phyloP scores from a whole-genome alignment of 495 filamentous ascomycete genomes.

The Symbiotaphrina buchneri region DNA sequence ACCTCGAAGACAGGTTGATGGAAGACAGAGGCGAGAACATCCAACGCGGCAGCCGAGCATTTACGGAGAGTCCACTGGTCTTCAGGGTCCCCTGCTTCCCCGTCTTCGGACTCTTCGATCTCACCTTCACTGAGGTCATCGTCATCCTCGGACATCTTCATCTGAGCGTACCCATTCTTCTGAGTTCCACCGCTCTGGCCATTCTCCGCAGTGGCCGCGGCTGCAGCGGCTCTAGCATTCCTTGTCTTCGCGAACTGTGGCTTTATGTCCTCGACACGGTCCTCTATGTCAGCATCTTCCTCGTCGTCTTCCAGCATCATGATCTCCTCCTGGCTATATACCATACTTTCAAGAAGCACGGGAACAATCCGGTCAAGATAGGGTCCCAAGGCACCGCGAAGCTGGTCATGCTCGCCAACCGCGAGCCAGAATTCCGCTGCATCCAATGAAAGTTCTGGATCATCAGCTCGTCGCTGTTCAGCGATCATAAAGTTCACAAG shows the following conservation, averaged over 20 bases:
- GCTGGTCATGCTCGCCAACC: constrained; percentile 62
- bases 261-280: constrained; percentile 77
- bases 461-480: constrained; percentile 65
- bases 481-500: constrained; percentile 82
- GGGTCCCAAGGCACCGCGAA: constrained; percentile 50
- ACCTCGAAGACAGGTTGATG: constrained; percentile 70
- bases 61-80: constrained; percentile 93
- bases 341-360: constrained; percentile 81
- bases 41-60: constrained; percentile 88
- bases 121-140: constrained; percentile 78
- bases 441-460: constrained; percentile 80
- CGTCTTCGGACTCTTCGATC: constrained; percentile 56
- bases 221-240: constrained; percentile 21
- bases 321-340: constrained; percentile 88
- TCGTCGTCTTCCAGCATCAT: constrained; percentile 56
- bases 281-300: constrained; percentile 83
- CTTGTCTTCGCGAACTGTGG: constrained; percentile 74
- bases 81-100: constrained; percentile 59
- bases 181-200: constrained; percentile 21
- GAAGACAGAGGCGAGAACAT: constrained; percentile 84
- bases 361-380: constrained; percentile 74
- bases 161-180: not conserved
- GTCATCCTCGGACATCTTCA: constrained; percentile 19
- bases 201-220: constrained; percentile 25
- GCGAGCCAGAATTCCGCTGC: constrained; percentile 96